Evolutionary conservation across 805 yeast genomes (phyloP), one percentile per base, ranked within the genome.

Genomic region (Candida ficus): DNA sequence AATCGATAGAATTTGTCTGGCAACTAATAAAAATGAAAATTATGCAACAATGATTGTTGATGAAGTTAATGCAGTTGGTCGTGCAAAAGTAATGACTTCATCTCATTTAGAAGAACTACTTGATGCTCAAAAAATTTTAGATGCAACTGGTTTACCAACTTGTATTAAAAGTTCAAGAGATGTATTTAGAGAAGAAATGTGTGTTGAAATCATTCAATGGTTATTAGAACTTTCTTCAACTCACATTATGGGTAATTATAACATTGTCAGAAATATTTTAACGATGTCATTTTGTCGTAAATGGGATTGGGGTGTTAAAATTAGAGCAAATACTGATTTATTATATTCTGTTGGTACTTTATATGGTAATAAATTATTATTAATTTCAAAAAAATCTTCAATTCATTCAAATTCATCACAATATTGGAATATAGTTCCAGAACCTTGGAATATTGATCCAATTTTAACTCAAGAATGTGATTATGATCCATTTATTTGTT

Each of bases 171-270:
- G 80, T 38, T 68, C 76, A 14, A 65, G 89, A 42, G 95, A 87
- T 53, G 64, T 75, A 7, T 82, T 85, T 54, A 66, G 93, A 38
- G 95, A 88, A 54, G 90, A 83, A 42, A 79, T 84, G 85, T 80
- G 83, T 49, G 80, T 75, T 31, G 88, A 81, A 45, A 76, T 87
- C 16, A 56, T 84, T 7, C 51, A 57, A n/a, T 83, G 93, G 89
- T 55, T 87, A 5, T 58, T 63, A 21, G 82, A 78, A 29, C 58
- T 88, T 21, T 66, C 82, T 0, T 70, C 68, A 34, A 71, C 83
- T 10, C 70, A 75, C 28, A 50, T 81, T 4, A 70, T 71, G 43
- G 75, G 75, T 9, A 71, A 73, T 37, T 72, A 74, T 47, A 59
- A 61, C 25, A 44, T 66, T 1, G 57, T 74, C 6, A 68, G 81